Evolutionary conservation across 148 eudicot genomes (phyloP), one percentile per base, ranked within the genome.

Genomic region (Rhododendron henanense): DNA sequence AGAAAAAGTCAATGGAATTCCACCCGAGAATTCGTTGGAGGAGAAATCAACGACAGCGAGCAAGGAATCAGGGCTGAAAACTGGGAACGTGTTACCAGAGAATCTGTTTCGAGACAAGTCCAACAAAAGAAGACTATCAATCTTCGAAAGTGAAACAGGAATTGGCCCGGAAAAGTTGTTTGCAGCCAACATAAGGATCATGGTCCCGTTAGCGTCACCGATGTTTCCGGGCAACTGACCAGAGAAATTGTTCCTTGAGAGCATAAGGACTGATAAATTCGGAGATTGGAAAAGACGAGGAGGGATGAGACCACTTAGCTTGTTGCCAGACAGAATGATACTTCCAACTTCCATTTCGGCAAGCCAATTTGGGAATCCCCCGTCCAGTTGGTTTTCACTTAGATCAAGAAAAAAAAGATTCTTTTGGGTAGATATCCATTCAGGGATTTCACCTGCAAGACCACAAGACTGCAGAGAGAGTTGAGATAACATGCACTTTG

Each of bases 101-200:
- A 93, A 84, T 69, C 84, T 88, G 87, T 93, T 93, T 39, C 86
- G 87, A 7, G 95, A 93, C 86, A 91, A 88, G 83, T 91, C 93
- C 82, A 92, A 79, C 55, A 92, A 87, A 16, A 92, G 0, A 28
- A 90, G 92, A 41, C 91, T 67, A 78, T 91, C 83, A 77, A 91
- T 88, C 23, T 88, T 75, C 7, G 93, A 82, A 10, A 92, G 78
- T 10, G 94, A 90, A 61, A 37, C 69, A 3, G 94, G 94, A 45
- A 91, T 83, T 25, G 89, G 79, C 18, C 94, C 94, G 0, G 93
- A 90, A 21, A 92, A 91, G 59, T 81, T 89, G 85, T 92, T 92
- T 69, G 73, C 86, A 28, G 93, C 87, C 51, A 92, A 69, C 92
- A 92, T 91, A 74, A 92, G 90, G 9, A 92, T 88, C 91, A 93